Base-by-base conservation (phyloP, 2,329 filamentous ascomycete species). In the Colletotrichum sp. region DNA sequence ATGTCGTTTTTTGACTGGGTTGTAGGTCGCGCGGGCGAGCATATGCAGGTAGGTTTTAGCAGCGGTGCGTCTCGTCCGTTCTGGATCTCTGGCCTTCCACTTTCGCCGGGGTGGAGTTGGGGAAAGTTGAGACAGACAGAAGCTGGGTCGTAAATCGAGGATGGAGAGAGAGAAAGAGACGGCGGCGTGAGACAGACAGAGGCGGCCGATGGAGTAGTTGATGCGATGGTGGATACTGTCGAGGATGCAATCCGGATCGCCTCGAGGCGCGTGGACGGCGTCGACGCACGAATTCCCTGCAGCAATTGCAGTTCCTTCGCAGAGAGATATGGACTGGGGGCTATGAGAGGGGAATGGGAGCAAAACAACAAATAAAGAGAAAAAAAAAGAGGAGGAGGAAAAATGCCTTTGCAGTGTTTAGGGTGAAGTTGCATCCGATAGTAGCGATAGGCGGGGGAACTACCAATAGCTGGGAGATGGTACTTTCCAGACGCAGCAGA, bases 361-460 rank as follows among this genome's bases (percentile, higher is more conserved):
- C 34, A 63, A 36, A 55, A 60, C 38, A 30, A 32, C 60, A 76
- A 70, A 38, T 21, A 60, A 34, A 36, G 34, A 52, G 13, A 26
- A 21, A 64, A 64, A 64, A 38, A 65, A 57, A 34, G 12, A 65
- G 16, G 24, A 67, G 55, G 36, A 57, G 24, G 36, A 21, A 43
- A n/a, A 52, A 48, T 24, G 52, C 34, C 24, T 69, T 30, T 18
- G 65, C 24, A 66, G 61, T 71, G 65, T 74, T 64, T 71, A 70
- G 74, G 58, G 74, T 74, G 60, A 75, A 75, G 73, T 73, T 65
- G 73, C 73, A 73, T 68, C 64, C 28, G 64, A 43, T 43, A 32
- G 66, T 55, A 76, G 74, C 66, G 21, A 71, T 71, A 66, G 72
- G 65, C 60, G 72, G 74, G 71, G 66, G 71, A 32, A 21, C 43